Conservation (phyloP, 228 moss, liverwort and hornwort genomes). For the Sphagnum fallax region DNA sequence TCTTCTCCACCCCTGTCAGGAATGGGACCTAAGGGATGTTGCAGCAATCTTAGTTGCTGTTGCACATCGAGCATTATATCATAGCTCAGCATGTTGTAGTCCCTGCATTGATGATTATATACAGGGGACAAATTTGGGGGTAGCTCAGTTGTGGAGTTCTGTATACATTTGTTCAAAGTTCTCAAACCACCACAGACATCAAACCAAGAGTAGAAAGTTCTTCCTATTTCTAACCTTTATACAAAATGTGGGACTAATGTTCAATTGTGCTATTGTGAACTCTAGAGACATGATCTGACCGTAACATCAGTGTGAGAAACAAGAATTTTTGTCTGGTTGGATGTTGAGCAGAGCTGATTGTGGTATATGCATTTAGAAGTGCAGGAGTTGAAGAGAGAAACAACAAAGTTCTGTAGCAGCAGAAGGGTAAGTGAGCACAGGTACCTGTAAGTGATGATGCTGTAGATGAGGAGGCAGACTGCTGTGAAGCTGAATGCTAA, state of each 20-base stretch:
- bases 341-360: too few species aligned
- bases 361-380: neutral
- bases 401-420: neutral
- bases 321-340: too few species aligned
- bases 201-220: neutral
- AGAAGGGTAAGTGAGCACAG: too few species aligned
- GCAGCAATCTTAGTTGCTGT: conserved; percentile 18
- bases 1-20: conserved; percentile 17
- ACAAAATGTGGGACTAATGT: neutral
- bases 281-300: neutral
- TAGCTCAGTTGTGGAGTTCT: neutral
- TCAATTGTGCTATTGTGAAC: neutral
- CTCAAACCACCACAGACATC: neutral
- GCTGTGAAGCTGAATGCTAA: conserved; percentile 29
- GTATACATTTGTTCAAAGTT: neutral
- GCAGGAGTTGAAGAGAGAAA: neutral
- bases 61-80: conserved; percentile 58
- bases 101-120: conserved; percentile 21
- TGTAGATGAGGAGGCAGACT: conserved; percentile 35
- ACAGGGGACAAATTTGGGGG: neutral
- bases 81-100: conserved; percentile 60
- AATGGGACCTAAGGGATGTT: neutral
- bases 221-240: neutral
- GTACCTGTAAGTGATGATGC: conserved; percentile 52
- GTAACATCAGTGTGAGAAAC: neutral